Evolutionary conservation across 1,139 yeast genomes (phyloP).

Genomic region (Saccharomyces hybrid): DNA sequence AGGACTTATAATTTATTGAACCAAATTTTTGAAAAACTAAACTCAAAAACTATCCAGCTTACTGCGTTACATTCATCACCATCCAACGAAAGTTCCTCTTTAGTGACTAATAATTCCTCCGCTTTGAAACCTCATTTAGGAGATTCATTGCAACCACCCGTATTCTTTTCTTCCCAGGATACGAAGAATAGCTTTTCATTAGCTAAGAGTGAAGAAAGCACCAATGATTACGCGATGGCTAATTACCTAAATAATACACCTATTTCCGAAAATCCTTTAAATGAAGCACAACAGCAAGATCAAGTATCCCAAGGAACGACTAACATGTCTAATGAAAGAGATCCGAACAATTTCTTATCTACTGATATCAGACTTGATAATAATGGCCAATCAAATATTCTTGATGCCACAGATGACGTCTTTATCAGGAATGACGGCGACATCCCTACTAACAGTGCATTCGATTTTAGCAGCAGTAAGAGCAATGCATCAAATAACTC

Average conservation of each 20-base stretch:
- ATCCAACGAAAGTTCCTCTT: not conserved
- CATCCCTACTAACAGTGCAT: not conserved
- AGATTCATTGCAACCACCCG: not conserved
- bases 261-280: not conserved
- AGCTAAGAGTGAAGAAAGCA: not conserved
- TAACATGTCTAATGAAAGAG: not conserved
- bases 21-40: slow-evolving; percentile 74
- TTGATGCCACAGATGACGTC: not conserved
- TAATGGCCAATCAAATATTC: not conserved
- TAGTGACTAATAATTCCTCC: not conserved
- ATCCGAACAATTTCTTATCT: not conserved
- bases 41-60: slow-evolving; percentile 31
- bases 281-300: not conserved
- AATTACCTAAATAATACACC: not conserved
- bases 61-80: slow-evolving; percentile 6
- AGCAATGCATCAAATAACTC: not conserved
- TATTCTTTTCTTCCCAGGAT: not conserved
- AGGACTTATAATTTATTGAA: slow-evolving; percentile 75
- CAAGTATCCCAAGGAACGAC: not conserved
- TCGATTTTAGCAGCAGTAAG: not conserved
- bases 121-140: not conserved
- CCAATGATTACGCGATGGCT: not conserved
- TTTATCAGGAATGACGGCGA: not conserved
- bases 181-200: not conserved
- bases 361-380: not conserved